These are phyloP conservation scores for Seiridium cupressi DNA, from an alignment of 2,329 filamentous ascomycete genomes.

Conservation along the genomic window DNA sequence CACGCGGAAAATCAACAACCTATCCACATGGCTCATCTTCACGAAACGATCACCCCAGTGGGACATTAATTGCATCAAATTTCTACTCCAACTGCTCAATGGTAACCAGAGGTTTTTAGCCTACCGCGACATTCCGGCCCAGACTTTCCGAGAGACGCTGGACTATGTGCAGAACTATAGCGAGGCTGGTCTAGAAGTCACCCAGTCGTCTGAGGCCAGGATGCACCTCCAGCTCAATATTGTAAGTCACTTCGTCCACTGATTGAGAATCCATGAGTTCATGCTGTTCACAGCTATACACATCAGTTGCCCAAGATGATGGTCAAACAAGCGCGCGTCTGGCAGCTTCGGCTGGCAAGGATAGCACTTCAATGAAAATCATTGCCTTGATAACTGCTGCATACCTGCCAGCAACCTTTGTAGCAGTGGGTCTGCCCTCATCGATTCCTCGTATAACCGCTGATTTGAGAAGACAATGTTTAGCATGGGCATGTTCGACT, in stretches of 20 bases:
- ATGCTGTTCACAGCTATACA: neutral
- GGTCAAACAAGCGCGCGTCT: neutral
- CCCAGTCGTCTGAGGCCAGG: neutral
- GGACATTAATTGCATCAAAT: neutral
- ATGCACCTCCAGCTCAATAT: constrained; percentile 1
- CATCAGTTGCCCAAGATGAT: neutral
- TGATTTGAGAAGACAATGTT: neutral
- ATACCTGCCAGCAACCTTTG: constrained; percentile 34
- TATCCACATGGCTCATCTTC: neutral
- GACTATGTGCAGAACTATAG: neutral
- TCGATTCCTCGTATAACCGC: too few species aligned
- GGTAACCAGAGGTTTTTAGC: neutral
- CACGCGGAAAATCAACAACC: neutral
- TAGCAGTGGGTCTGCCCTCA: constrained; percentile 18
- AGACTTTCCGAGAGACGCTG: neutral
- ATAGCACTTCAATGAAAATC: constrained; percentile 19
- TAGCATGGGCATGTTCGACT: constrained; percentile 4
- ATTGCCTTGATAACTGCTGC: constrained; percentile 35
- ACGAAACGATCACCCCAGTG: neutral
- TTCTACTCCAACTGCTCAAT: neutral
- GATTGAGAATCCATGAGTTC: neutral
- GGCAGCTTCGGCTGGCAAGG: neutral
- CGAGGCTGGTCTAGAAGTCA: neutral
- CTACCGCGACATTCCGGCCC: neutral
- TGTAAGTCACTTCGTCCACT: neutral